Percentiles rank a stretch among this genome's conserved stretches.
These are phyloP conservation scores for Boletus tomentosulus DNA, from an alignment of 768 basidiomycete species.

Conservation along the genomic window DNA sequence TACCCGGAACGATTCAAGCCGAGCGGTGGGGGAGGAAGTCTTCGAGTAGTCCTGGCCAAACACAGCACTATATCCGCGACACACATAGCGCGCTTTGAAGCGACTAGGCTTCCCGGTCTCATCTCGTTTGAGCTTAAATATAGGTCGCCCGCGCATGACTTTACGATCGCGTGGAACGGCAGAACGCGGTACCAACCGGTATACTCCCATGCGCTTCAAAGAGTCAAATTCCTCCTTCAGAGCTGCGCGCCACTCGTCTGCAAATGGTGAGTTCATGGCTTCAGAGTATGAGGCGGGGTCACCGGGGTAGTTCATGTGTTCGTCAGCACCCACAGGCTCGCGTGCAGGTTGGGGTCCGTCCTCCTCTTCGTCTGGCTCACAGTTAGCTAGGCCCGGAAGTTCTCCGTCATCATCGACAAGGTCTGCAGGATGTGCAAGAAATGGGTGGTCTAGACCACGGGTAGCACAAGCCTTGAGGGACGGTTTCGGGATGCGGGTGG, in stretches of 20 bases:
- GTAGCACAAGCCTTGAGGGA: too few species aligned
- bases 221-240: conserved; percentile 19
- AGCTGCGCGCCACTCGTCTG: conserved; percentile 20
- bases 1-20: too few species aligned
- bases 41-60: conserved; percentile 41
- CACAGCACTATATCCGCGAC: conserved; percentile 41
- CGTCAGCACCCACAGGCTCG: too few species aligned
- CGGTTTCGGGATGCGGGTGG: too few species aligned
- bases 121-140: conserved; percentile 29
- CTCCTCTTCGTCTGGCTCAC: too few species aligned
- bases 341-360: too few species aligned
- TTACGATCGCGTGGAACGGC: conserved; percentile 16
- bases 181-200: conserved; percentile 14
- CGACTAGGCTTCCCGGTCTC: conserved; percentile 3
- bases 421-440: too few species aligned
- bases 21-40: conserved; percentile 18
- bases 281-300: neutral
- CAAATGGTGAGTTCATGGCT: conserved; percentile 16
- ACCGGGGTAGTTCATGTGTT: too few species aligned
- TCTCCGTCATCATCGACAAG: too few species aligned
- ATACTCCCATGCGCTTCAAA: conserved; percentile 9
- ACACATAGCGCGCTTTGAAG: conserved; percentile 39
- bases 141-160: conserved; percentile 23
- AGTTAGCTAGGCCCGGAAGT: too few species aligned
- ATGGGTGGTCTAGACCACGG: too few species aligned